Base-by-base conservation (phyloP, 345 rosid genomes). In the Eucalyptus marginata region DNA sequence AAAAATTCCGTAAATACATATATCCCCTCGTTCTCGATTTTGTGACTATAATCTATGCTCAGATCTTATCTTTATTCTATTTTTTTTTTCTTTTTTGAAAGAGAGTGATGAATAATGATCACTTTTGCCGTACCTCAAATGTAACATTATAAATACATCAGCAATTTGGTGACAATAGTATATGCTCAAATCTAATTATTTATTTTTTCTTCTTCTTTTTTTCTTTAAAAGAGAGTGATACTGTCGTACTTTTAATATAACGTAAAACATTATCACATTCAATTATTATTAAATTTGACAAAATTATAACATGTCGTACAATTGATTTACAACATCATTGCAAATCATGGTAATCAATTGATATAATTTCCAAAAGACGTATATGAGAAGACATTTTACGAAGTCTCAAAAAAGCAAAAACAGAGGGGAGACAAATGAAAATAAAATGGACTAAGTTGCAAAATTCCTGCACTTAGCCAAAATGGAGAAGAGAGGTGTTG, bases 241-340 rank as follows among this genome's bases (percentile, higher is more conserved):
- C 0, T 2, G 0, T 24, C 29, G 3, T n/a, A 2, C 2, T 8
- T n/a, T 1, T 2, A 4, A 33, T 8, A 15, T 8, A 31, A 66
- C 11, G 0, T 16, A 16, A 1, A 8, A 16, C 1, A 16, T 16
- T 17, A 31, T 3, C 5, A n/a, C 40, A 13, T 7, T 4, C 20
- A 2, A 2, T 68, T 14, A n/a, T 29, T 2, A 64, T 64, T 13
- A 64, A 64, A 5, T 0, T 7, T 3, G 76, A n/a, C 7, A n/a
- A 29, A 15, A 17, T 7, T 11, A 2, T 33, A 68, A 33, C 3
- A 71, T 1, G 25, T 10, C 3, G 25, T 33, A 10, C 44, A 2
- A 31, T 71, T 10, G 44, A 33, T 36, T 36, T 33, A 18, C 4
- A 12, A 33, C 25, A 18, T 71, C 5, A 18, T 6, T 33, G 5